Percentiles rank a stretch among this genome's conserved stretches.
These are phyloP conservation scores for Ceratobasidium sp. DNA, from an alignment of 1,284 basidiomycete species.

Conservation along the genomic window DNA sequence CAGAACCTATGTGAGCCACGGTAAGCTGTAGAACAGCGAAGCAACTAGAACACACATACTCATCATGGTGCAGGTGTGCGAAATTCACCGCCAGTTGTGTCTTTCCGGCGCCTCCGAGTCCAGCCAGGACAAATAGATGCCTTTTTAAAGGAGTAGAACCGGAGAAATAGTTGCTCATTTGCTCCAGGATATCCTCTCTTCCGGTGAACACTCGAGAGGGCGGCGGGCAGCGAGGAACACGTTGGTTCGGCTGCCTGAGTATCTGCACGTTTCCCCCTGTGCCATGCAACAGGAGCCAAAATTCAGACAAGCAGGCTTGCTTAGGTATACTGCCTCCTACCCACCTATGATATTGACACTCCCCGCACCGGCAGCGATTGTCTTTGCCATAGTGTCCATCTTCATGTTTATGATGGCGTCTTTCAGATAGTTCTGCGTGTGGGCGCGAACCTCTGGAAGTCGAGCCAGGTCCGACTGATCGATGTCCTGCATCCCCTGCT, in stretches of 20 bases:
- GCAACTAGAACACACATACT: no score
- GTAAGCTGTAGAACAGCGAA: background rate
- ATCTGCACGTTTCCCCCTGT: background rate
- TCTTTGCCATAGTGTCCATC: background rate
- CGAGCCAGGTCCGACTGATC: background rate
- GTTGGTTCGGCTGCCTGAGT: background rate
- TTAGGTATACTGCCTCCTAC: background rate
- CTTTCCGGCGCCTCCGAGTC: constrained; percentile 39
- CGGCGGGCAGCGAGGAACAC: background rate
- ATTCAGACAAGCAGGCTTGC: background rate
- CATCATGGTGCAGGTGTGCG: background rate
- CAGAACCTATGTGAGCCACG: constrained; percentile 7
- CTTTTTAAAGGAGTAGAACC: background rate
- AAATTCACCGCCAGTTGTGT: constrained; percentile 15
- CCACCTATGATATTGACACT: constrained; percentile 4
- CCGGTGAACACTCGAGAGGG: constrained; percentile 5
- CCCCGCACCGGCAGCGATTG: background rate
- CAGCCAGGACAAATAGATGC: constrained; percentile 17
- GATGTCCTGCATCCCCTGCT: constrained; percentile 22
- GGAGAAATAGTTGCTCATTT: background rate
- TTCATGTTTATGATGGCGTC: background rate
- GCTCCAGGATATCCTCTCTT: background rate
- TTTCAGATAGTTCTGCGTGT: constrained; percentile 13
- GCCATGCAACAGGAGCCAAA: background rate
- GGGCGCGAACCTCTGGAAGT: background rate